phyloP scores from a whole-genome alignment of 164 flowering plant species.

The Taxillus chinensis region DNA sequence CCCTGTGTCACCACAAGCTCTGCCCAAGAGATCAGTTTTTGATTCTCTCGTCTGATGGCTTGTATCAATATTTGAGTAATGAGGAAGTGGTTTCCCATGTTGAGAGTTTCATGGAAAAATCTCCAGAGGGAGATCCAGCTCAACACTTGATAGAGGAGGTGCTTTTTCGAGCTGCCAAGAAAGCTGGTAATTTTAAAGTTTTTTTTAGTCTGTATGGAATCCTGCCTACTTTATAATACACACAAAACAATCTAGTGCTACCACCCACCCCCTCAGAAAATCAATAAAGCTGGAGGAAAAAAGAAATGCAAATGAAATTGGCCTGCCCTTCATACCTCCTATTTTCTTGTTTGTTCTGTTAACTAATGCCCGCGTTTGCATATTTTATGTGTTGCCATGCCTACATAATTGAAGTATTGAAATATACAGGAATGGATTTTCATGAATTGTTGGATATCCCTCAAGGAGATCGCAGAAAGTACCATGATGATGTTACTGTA shows the following conservation, averaged over 20 bases:
- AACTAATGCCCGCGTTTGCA: no score
- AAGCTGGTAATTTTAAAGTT: constrained; percentile 65
- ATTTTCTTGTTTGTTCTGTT: no score
- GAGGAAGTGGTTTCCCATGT: constrained; percentile 87
- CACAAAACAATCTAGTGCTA: no score
- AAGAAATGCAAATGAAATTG: no score
- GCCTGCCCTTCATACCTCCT: no score
- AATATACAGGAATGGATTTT: constrained; percentile 73
- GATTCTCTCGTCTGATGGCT: constrained; percentile 93
- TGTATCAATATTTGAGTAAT: constrained; percentile 90
- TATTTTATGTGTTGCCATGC: no score
- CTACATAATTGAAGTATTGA: no score
- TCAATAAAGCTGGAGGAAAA: no score
- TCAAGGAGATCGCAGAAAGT: constrained; percentile 96
- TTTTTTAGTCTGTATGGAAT: background rate
- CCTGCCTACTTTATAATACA: background rate
- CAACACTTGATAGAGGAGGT: constrained; percentile 96
- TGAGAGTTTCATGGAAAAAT: constrained; percentile 84
- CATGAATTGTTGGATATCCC: constrained; percentile 91
- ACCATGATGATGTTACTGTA: constrained; percentile 97
- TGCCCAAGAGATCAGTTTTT: constrained; percentile 79
- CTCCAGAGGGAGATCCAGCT: constrained; percentile 98
- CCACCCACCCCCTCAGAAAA: no score
- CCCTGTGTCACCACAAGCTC: constrained; percentile 81
- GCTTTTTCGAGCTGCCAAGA: constrained; percentile 90